A percentile compares a stretch with the other conserved stretches of the same genome.
phyloP scores from a whole-genome alignment of 225 moss, liverwort and hornwort genomes.

The Straminergon stramineum region DNA sequence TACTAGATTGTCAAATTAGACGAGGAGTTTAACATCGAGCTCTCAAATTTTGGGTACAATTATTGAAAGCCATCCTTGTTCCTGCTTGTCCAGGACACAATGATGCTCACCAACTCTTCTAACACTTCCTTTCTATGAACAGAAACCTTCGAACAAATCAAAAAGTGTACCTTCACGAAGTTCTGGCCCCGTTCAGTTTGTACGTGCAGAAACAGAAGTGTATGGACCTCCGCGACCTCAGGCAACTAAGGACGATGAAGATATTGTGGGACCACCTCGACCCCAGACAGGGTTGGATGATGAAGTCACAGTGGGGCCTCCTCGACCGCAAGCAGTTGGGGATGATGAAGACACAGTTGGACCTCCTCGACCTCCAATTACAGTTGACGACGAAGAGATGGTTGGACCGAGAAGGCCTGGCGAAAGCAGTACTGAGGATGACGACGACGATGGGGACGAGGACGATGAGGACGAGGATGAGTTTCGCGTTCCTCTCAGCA shows the following conservation, averaged over 20 bases:
- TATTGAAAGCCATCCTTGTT: neutral
- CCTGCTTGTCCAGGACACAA: neutral
- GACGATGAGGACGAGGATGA: constrained; percentile 53
- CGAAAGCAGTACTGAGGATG: constrained; percentile 43
- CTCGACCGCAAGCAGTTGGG: constrained; percentile 6
- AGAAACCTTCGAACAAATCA: constrained; percentile 10
- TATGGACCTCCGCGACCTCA: neutral
- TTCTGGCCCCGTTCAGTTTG: constrained; percentile 11
- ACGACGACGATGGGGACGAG: constrained; percentile 47
- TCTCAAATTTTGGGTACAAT: neutral
- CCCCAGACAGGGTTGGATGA: constrained; percentile 21
- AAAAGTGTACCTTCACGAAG: constrained; percentile 3
- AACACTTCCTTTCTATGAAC: neutral
- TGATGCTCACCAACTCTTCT: neutral
- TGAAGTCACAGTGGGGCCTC: constrained; percentile 33
- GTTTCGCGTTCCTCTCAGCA: constrained; percentile 77
- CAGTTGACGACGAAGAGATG: constrained; percentile 34
- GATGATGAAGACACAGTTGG: constrained; percentile 37
- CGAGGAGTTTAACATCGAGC: neutral
- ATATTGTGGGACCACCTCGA: constrained; percentile 18
- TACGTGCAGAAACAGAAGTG: constrained; percentile 1
- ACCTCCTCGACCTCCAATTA: constrained; percentile 31
- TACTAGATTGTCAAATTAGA: neutral
- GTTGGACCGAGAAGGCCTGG: constrained; percentile 43
- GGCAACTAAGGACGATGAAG: neutral